These are phyloP conservation scores for Entoloma clypeatum DNA, from an alignment of 1,284 basidiomycete species.

Conservation along the genomic window DNA sequence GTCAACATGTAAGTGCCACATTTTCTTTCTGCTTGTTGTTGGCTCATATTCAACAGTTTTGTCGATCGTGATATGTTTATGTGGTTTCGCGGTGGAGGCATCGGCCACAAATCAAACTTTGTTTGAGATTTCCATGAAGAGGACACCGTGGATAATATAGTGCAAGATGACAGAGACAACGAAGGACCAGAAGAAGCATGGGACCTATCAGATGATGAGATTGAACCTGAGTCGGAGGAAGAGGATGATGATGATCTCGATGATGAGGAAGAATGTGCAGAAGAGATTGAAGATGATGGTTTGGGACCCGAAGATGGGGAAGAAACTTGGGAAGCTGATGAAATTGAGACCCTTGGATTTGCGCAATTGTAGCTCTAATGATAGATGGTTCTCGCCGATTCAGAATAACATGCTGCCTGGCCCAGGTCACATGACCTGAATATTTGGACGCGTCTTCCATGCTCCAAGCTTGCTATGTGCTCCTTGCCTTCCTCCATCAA, in stretches of 20 bases:
- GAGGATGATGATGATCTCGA: neutral
- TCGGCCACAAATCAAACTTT: neutral
- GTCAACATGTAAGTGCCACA: constrained; percentile 19
- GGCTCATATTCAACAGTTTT: neutral
- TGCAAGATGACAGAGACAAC: neutral
- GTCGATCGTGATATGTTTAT: too few species aligned
- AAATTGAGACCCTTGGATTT: too few species aligned
- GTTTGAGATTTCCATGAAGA: neutral
- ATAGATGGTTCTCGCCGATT: too few species aligned
- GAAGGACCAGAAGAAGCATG: neutral
- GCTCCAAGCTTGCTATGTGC: too few species aligned
- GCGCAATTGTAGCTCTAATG: too few species aligned
- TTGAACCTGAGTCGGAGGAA: too few species aligned
- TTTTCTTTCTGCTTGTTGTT: neutral
- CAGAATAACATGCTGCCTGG: too few species aligned
- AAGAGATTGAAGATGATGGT: neutral
- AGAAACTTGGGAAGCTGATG: neutral
- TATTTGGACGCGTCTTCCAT: too few species aligned
- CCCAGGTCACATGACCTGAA: too few species aligned
- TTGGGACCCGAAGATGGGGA: neutral
- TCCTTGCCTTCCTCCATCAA: too few species aligned
- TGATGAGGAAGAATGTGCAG: neutral
- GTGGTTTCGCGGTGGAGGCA: neutral
- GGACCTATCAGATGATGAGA: neutral
- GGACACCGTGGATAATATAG: neutral